Conservation (phyloP, 495 filamentous ascomycete species). For the Lasiosphaeria hispida region DNA sequence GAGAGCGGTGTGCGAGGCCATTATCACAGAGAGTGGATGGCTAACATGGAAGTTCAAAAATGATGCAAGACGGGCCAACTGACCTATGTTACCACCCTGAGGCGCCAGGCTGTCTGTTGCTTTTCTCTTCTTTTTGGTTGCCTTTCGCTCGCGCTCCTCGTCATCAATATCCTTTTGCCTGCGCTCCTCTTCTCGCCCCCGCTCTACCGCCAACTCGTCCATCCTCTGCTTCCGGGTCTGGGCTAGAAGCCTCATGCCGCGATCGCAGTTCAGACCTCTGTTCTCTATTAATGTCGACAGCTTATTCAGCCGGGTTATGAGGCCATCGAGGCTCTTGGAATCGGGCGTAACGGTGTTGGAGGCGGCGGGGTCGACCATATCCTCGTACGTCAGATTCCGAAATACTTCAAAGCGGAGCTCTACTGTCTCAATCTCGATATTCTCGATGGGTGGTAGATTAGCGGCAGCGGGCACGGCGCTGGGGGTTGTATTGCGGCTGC, state of each 20-base stretch:
- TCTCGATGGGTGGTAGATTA: constrained; percentile 51
- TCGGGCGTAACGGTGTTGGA: constrained; percentile 67
- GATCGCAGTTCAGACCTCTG: constrained; percentile 62
- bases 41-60: constrained; percentile 8
- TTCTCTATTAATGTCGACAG: constrained; percentile 64
- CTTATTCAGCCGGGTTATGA: constrained; percentile 64
- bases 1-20: constrained; percentile 1
- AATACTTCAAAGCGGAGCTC: constrained; percentile 53
- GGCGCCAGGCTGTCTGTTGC: constrained; percentile 55
- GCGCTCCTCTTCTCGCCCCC: constrained; percentile 40
- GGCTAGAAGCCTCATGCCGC: constrained; percentile 68
- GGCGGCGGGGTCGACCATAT: constrained; percentile 64
- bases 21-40: constrained; percentile 6
- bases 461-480: constrained; percentile 54
- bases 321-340: constrained; percentile 65
- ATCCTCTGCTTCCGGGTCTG: constrained; percentile 59
- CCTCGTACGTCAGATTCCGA: constrained; percentile 63
- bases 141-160: constrained; percentile 50
- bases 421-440: constrained; percentile 62
- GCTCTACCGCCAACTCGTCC: constrained; percentile 44
- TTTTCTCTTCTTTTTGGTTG: constrained; percentile 59
- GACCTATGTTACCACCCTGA: constrained; percentile 65
- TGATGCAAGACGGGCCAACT: constrained; percentile 29
- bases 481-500: constrained; percentile 84
- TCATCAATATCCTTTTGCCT: constrained; percentile 38